Percentiles rank a stretch among this genome's conserved stretches.
Conservation (phyloP, 352 stramenopile species). For the Thraustotheca clavata region DNA sequence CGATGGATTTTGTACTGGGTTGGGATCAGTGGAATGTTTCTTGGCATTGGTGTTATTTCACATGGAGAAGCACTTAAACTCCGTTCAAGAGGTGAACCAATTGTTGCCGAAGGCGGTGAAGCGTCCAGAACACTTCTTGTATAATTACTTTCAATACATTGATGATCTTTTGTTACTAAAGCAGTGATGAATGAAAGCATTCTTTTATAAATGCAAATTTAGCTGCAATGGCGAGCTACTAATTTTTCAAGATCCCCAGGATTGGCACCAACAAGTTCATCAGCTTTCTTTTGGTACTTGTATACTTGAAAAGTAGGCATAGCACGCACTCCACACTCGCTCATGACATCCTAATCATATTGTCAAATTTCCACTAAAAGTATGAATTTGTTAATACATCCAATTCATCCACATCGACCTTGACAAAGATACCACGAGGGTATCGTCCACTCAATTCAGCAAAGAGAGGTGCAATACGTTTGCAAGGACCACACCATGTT, state of each 20-base stretch:
- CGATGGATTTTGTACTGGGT: constrained; percentile 69
- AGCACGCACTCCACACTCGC: constrained; percentile 52
- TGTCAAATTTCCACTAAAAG: background rate
- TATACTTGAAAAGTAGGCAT: constrained; percentile 97
- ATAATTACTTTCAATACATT: no score
- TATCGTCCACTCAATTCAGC: constrained; percentile 82
- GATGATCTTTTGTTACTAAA: no score
- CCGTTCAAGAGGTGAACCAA: background rate
- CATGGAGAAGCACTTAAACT: constrained; percentile 8
- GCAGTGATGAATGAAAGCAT: no score
- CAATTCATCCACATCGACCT: constrained; percentile 82
- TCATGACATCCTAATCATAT: constrained; percentile 16
- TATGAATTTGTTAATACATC: constrained; percentile 6
- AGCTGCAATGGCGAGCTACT: constrained; percentile 13
- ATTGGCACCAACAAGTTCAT: constrained; percentile 84
- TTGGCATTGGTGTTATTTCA: constrained; percentile 66
- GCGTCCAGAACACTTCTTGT: background rate
- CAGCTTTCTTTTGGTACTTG: constrained; percentile 80
- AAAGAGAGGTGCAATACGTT: constrained; percentile 76
- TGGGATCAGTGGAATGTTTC: constrained; percentile 54
- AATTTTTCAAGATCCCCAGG: background rate
- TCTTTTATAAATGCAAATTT: no score
- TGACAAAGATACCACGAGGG: constrained; percentile 76
- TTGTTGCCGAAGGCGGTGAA: background rate
- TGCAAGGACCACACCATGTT: constrained; percentile 83